Percentiles rank a stretch among this genome's conserved stretches.
phyloP scores from a whole-genome alignment of 495 filamentous ascomycete genomes.

The Penicillium pulvis region DNA sequence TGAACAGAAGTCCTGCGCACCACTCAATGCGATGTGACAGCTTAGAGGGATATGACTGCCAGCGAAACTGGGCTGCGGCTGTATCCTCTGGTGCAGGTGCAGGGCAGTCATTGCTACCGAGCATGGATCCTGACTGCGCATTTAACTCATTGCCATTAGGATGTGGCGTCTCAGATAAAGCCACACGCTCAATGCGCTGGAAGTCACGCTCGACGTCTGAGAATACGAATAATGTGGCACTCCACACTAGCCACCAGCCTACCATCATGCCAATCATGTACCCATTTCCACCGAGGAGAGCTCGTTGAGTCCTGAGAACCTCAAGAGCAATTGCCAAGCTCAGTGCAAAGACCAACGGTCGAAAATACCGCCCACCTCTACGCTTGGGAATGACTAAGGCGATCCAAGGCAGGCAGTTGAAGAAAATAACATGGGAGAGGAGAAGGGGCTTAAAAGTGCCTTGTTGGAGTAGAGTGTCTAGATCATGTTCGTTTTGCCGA shows the following conservation, averaged over 20 bases:
- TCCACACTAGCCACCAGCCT: slow-evolving; percentile 70
- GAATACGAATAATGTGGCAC: slow-evolving; percentile 60
- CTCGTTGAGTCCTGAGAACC: slow-evolving; percentile 44
- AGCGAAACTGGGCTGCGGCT: slow-evolving; percentile 39
- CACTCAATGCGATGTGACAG: slow-evolving; percentile 69
- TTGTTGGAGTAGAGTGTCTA: slow-evolving; percentile 31
- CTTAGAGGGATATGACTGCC: slow-evolving; percentile 70
- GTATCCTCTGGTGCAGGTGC: neutral
- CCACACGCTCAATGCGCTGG: slow-evolving; percentile 59
- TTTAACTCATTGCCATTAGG: neutral
- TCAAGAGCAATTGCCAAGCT: slow-evolving; percentile 47
- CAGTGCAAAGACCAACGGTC: slow-evolving; percentile 59
- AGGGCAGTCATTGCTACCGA: neutral
- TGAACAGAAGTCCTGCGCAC: slow-evolving; percentile 66
- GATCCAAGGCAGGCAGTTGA: slow-evolving; percentile 32
- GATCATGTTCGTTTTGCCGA: slow-evolving; percentile 17
- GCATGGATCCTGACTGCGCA: neutral
- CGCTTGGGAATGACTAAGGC: slow-evolving; percentile 37
- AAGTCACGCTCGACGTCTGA: slow-evolving; percentile 67
- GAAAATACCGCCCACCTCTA: slow-evolving; percentile 28
- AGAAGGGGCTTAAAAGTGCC: slow-evolving; percentile 41
- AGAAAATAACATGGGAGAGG: slow-evolving; percentile 38
- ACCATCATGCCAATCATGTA: slow-evolving; percentile 69
- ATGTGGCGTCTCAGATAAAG: neutral
- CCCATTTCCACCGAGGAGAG: slow-evolving; percentile 58